Base-by-base conservation (phyloP, 208 protist species). In the Trypanosoma grayi region DNA sequence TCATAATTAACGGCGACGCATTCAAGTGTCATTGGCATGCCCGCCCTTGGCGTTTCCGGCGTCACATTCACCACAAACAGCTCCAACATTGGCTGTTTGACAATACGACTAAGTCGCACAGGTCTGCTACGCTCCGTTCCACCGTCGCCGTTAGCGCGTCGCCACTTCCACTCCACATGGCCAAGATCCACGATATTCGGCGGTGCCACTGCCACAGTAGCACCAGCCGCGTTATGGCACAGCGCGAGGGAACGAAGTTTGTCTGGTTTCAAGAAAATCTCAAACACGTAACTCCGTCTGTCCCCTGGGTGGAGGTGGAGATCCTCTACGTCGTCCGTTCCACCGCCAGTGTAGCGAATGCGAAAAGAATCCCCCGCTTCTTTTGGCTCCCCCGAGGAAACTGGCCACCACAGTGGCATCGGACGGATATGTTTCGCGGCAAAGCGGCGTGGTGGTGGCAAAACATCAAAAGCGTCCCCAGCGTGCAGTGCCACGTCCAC, bases 111-210 rank as follows among this genome's bases (percentile, higher is more conserved):
- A 25, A 86, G 44, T 9, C 43, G 60, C 31, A 91, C 41, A 40
- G 47, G 53, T 40, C 66, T 64, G 36, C 66, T 80, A 22, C 63
- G 57, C 24, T 66, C 75, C 18, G 46, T 60, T 41, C 79, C 83
- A 45, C 74, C 69, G 46, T 90, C 83, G 9, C 83, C 77, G 48
- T 81, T 83, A 6, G 61, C 46, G 24, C 70, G 70, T 16, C 65
- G 53, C 85, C 81, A 86, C 25, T 52, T 47, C 81, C 81, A 87
- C 37, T 60, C 73, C 11, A 87, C 71, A 20, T 73, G 47, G 3
- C 85, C 85, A 33, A 88, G 54, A 44, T 71, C 73, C n/a, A 51
- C 59, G 24, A 84, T 34, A 34, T 22, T 67, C 16, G 63, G 27
- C 13, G 50, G 16, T 18, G 39, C 34, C 4, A 57, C 58, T 16